phyloP scores from a whole-genome alignment of 768 basidiomycete genomes.

The Austroboletus eburneus region DNA sequence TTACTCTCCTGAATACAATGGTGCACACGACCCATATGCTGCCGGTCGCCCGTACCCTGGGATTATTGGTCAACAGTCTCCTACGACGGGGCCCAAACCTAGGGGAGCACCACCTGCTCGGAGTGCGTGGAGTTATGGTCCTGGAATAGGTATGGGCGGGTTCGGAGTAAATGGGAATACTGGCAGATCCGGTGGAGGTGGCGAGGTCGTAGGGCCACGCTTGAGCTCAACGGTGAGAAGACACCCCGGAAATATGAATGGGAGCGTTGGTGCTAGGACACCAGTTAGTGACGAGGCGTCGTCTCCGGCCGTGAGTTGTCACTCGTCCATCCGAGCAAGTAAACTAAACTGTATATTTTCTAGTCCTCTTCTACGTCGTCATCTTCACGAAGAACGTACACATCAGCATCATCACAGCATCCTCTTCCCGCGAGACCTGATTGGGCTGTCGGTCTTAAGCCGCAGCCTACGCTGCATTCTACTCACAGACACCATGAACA shows the following conservation, averaged over 20 bases:
- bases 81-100: conserved; percentile 22
- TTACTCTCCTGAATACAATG: conserved; percentile 29
- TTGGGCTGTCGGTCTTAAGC: conserved; percentile 84
- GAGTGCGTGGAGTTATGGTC: conserved; percentile 67
- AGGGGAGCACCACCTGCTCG: conserved; percentile 40
- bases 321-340: background rate
- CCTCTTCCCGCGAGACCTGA: conserved; percentile 82
- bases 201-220: conserved; percentile 61
- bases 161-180: conserved; percentile 29
- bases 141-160: conserved; percentile 52
- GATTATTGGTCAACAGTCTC: conserved; percentile 29
- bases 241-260: conserved; percentile 45
- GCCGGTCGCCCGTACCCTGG: conserved; percentile 26
- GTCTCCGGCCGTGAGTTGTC: conserved; percentile 65
- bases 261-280: conserved; percentile 53
- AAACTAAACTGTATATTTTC: conserved; percentile 16
- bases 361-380: conserved; percentile 80
- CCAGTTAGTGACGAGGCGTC: conserved; percentile 70
- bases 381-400: conserved; percentile 72
- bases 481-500: conserved; percentile 54
- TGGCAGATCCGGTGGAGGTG: conserved; percentile 25
- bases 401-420: conserved; percentile 69
- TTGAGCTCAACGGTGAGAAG: conserved; percentile 50
- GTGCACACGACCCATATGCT: conserved; percentile 23
- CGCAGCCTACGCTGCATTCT: conserved; percentile 62